A percentile compares a stretch with the other conserved stretches of the same genome.
Evolutionary conservation across 1,139 yeast genomes (phyloP).

Genomic region (Nakaseomyces sp.): DNA sequence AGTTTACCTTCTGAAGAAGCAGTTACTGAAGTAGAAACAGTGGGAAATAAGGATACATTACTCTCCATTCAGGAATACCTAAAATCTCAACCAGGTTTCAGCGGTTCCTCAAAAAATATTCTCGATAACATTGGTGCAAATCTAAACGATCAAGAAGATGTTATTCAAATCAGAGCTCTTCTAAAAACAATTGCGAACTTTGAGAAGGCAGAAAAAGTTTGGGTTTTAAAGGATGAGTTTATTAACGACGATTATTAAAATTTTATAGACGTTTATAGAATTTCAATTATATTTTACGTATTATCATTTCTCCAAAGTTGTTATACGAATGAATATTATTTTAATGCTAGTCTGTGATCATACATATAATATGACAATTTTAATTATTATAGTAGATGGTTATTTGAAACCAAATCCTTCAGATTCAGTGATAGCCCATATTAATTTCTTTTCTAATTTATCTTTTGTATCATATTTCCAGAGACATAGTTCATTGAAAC

Average conservation of each 20-base stretch:
- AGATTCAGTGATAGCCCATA: conserved; percentile 63
- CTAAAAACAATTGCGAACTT: conserved; percentile 62
- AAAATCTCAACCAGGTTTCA: conserved; percentile 32
- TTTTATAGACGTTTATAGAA: no score
- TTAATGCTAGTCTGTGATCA: no score
- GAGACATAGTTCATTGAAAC: conserved; percentile 80
- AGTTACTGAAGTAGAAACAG: conserved; percentile 11
- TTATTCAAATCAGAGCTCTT: conserved; percentile 59
- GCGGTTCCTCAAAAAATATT: conserved; percentile 52
- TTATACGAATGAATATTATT: no score
- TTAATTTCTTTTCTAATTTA: conserved; percentile 48
- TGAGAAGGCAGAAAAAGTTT: conserved; percentile 48
- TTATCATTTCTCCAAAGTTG: no score
- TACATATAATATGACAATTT: no score
- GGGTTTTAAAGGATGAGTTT: conserved; percentile 55
- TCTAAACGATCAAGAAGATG: conserved; percentile 46
- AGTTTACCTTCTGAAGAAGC: not conserved
- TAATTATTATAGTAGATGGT: no score
- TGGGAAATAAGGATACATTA: conserved; percentile 33
- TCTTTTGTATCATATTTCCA: conserved; percentile 52
- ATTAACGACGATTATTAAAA: not conserved
- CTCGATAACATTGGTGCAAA: conserved; percentile 42
- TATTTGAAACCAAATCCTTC: conserved; percentile 68
- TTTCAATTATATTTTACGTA: not conserved
- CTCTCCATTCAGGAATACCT: conserved; percentile 35